A percentile compares a stretch with the other conserved stretches of the same genome.
phyloP scores from a whole-genome alignment of 2,329 filamentous ascomycete genomes.

The Trichoderma polysporum region DNA sequence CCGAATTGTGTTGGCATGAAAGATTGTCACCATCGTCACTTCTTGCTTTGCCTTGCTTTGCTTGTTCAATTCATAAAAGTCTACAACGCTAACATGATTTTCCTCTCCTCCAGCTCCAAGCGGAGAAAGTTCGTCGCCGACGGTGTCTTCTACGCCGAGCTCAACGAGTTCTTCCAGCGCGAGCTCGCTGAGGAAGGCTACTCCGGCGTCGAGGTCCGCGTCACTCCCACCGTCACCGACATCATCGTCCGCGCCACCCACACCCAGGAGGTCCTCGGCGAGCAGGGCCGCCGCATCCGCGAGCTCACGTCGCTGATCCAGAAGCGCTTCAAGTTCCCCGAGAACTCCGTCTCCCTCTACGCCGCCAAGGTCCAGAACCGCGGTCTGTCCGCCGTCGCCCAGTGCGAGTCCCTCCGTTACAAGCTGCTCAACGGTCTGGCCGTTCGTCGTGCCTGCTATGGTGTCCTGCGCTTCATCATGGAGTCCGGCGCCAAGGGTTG shows the following conservation, averaged over 20 bases:
- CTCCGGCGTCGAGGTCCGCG: slow-evolving; percentile 99
- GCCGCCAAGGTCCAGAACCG: slow-evolving; percentile 99
- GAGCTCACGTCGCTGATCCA: slow-evolving; percentile 99
- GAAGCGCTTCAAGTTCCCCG: slow-evolving; percentile 99
- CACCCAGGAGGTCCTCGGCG: slow-evolving; percentile 99
- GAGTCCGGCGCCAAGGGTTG: slow-evolving; percentile 99
- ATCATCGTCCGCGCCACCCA: slow-evolving; percentile 99
- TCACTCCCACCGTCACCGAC: slow-evolving; percentile 99
- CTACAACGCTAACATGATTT: slow-evolving; percentile 9
- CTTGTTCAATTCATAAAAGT: too few species aligned
- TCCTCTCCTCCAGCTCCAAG: slow-evolving; percentile 66
- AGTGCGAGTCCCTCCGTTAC: slow-evolving; percentile 99
- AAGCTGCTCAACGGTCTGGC: slow-evolving; percentile 99
- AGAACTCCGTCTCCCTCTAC: slow-evolving; percentile 99
- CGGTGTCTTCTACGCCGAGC: slow-evolving; percentile 99
- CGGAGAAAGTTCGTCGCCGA: slow-evolving; percentile 94
- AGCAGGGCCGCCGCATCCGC: slow-evolving; percentile 99
- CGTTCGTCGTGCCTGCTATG: slow-evolving; percentile 98
- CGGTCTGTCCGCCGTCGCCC: slow-evolving; percentile 98
- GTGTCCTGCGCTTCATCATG: slow-evolving; percentile 99
- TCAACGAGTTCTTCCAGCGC: slow-evolving; percentile 99
- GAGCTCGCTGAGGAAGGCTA: slow-evolving; percentile 99
- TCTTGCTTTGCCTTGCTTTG: too few species aligned
- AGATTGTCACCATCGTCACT: background rate
- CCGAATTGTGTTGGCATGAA: background rate